phyloP scores from a whole-genome alignment of 2,329 filamentous ascomycete species.

The Verruconis gallopava region DNA sequence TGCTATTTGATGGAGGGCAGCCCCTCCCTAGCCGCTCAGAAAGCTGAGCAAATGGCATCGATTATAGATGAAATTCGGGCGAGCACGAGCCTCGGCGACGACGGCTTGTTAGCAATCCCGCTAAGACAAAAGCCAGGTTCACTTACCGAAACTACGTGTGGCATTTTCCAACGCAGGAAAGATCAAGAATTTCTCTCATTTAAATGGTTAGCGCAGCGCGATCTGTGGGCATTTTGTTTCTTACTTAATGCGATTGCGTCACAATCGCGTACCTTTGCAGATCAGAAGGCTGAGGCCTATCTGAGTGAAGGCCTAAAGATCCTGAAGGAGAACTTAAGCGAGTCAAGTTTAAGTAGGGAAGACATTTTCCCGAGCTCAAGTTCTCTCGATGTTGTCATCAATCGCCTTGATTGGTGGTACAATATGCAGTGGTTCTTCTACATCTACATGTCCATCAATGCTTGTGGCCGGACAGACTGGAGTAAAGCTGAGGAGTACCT shows the following conservation, averaged over 20 bases:
- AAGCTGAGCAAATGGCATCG: slow-evolving; percentile 49
- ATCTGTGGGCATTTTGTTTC: slow-evolving; percentile 47
- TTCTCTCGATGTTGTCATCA: slow-evolving; percentile 17
- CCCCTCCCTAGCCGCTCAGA: slow-evolving; percentile 43
- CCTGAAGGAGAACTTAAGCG: slow-evolving; percentile 21
- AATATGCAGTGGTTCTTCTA: slow-evolving; percentile 56
- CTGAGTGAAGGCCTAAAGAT: slow-evolving; percentile 41
- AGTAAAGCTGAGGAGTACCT: slow-evolving; percentile 46
- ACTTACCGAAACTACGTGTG: slow-evolving; percentile 29
- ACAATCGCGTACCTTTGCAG: slow-evolving; percentile 38
- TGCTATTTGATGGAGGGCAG: slow-evolving; percentile 54
- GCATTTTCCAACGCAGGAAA: slow-evolving; percentile 28
- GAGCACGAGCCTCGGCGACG: slow-evolving; percentile 18
- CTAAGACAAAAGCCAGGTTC: slow-evolving; percentile 24
- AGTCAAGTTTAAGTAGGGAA: slow-evolving; percentile 10
- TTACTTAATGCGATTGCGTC: slow-evolving; percentile 43
- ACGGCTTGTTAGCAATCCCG: slow-evolving; percentile 28
- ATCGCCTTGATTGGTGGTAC: slow-evolving; percentile 48
- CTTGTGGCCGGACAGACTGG: slow-evolving; percentile 61
- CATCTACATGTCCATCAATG: slow-evolving; percentile 56
- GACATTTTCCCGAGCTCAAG: slow-evolving; percentile 8
- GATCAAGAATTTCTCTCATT: slow-evolving; percentile 37
- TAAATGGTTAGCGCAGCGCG: slow-evolving; percentile 46
- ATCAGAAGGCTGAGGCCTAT: slow-evolving; percentile 15
- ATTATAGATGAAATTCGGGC: slow-evolving; percentile 43